Base-by-base conservation (phyloP, 2,329 filamentous ascomycete species). In the Chalaropsis thielavioides region DNA sequence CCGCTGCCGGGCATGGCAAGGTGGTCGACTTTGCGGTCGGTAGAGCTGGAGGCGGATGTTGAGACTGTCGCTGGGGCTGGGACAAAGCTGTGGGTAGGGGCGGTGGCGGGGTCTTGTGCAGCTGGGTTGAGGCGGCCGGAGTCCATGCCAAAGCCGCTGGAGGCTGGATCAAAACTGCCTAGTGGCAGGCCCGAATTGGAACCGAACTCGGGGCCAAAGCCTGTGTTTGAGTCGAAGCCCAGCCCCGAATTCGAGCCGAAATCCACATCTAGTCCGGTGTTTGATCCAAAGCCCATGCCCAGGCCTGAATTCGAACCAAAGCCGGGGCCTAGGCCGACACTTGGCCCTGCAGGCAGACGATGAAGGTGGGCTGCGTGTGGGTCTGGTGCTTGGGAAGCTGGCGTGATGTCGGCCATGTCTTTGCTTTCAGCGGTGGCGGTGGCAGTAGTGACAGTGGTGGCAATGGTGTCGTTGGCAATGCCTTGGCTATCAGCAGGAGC, bases 1-100 rank as follows among this genome's bases (percentile, higher is more conserved):
- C 65, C 65, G 17, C 49, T 63, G 27, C 65, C 65, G 6, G 65
- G 65, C 65, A 66, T 66, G 27, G 65, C 65, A 17, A 66, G 65
- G 15, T 66, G 65, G 46, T 66, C 65, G 44, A 66, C 49, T 44
- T 66, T 66, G 41, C 43, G 46, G 41, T 62, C 60, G 60, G 51
- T 38, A 10, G 62, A 35, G 43, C 44, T 59, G 4, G 63, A 17
- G 19, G 3, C 6, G 31, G 31, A 6, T 31, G 31, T 31, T 11
- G 31, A 7, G 24, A 56, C 8, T 38, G 59, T 4, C 56, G 56
- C 13, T 49, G 64, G 8, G 54, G 64, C 10, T 56, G 44, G n/a
- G 38, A 49, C 31, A 17, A 15, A 19, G 59, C 8, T n/a, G 13
- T 44, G 7, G 38, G n/a, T 19, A 15, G 41, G 15, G 17, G 38